These are phyloP conservation scores for Leishmania major DNA, from an alignment of 208 protist genomes.

Conservation along the genomic window DNA sequence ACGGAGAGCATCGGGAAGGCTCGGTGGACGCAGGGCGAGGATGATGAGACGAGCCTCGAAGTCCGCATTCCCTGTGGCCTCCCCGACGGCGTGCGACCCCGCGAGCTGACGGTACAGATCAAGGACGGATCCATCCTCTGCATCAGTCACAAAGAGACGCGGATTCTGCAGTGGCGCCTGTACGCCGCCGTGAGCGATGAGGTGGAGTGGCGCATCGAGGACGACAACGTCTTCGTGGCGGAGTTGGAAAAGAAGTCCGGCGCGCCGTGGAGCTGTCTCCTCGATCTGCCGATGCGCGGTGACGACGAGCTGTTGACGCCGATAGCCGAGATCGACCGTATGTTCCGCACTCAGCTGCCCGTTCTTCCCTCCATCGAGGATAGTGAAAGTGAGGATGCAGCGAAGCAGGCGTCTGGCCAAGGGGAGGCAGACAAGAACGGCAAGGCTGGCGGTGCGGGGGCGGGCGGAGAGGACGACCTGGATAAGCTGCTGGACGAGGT, in stretches of 20 bases:
- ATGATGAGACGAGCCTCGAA: conserved; percentile 66
- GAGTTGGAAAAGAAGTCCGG: conserved; percentile 70
- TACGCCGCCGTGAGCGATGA: conserved; percentile 68
- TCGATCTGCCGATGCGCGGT: conserved; percentile 67
- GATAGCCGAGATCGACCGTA: conserved; percentile 54
- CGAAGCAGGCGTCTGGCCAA: conserved; percentile 46
- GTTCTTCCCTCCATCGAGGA: conserved; percentile 48
- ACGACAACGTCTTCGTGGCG: conserved; percentile 58
- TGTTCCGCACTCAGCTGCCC: conserved; percentile 75
- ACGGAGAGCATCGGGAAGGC: conserved; percentile 69
- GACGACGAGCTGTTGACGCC: conserved; percentile 66
- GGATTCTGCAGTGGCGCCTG: conserved; percentile 87
- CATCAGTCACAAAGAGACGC: conserved; percentile 61
- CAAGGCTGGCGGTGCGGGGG: conserved; percentile 4
- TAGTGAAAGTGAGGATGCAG: conserved; percentile 15
- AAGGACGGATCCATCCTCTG: conserved; percentile 80
- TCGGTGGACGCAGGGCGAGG: conserved; percentile 73
- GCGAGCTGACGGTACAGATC: conserved; percentile 77
- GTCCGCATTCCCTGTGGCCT: conserved; percentile 74
- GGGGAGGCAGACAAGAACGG: conserved; percentile 18
- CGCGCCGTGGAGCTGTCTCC: conserved; percentile 71
- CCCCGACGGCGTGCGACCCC: conserved; percentile 61
- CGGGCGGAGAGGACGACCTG: conserved; percentile 59
- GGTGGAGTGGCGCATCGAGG: conserved; percentile 84
- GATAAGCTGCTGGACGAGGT: conserved; percentile 83